Evolutionary conservation across 2,329 filamentous ascomycete species (phyloP).

Genomic region (Trichoderma aggressivum): DNA sequence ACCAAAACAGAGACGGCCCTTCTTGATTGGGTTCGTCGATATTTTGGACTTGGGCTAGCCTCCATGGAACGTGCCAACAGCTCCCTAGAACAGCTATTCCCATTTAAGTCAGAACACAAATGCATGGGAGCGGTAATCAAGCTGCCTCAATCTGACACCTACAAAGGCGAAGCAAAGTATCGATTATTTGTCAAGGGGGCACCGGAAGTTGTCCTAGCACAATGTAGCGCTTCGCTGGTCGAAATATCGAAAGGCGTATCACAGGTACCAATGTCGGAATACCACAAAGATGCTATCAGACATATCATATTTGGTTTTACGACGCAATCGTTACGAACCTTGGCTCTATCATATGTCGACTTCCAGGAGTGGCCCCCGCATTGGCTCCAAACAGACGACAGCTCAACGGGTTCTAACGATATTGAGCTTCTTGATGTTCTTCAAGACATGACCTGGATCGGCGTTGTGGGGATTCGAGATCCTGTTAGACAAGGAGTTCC

Average conservation of each 20-base stretch:
- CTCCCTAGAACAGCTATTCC: conserved; percentile 45
- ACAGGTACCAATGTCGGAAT: not conserved
- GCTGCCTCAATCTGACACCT: conserved; percentile 25
- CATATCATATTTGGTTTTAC: conserved; percentile 55
- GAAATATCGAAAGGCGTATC: not conserved
- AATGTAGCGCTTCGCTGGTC: conserved; percentile 30
- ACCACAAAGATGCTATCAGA: not conserved
- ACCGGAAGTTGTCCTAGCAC: conserved; percentile 49
- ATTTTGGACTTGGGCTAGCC: conserved; percentile 46
- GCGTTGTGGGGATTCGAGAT: conserved; percentile 54
- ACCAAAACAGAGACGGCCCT: conserved; percentile 55
- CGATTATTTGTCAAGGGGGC: conserved; percentile 54
- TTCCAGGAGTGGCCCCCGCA: conserved; percentile 69
- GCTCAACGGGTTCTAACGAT: conserved; percentile 43
- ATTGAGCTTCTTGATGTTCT: not conserved
- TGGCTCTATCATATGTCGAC: conserved; percentile 70
- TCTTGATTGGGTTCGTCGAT: conserved; percentile 45
- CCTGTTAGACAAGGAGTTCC: conserved; percentile 58
- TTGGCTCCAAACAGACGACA: conserved; percentile 47
- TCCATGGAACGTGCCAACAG: conserved; percentile 43
- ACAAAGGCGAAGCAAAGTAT: conserved; percentile 33
- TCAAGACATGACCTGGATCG: not conserved
- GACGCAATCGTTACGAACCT: conserved; percentile 67
- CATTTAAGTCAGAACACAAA: conserved; percentile 51
- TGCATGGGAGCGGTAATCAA: conserved; percentile 54